Evolutionary conservation across 768 basidiomycete species (phyloP).

Genomic region (Collybia sp.): DNA sequence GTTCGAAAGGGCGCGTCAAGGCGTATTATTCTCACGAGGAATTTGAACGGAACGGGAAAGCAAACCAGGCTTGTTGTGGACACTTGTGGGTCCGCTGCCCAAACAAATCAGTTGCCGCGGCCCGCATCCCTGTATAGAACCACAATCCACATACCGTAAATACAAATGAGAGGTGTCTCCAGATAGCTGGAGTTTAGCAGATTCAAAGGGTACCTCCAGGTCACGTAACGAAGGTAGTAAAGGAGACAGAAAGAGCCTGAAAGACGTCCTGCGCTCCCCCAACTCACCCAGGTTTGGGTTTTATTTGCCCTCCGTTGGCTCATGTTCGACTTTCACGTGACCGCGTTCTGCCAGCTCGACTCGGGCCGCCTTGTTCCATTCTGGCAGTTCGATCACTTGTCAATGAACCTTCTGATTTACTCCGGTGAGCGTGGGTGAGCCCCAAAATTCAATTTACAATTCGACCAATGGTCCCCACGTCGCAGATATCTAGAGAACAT

Average conservation of each 20-base stretch:
- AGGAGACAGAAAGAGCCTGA: slow-evolving; percentile 18
- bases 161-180: slow-evolving; percentile 18
- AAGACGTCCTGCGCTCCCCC: slow-evolving; percentile 19
- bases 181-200: slow-evolving; percentile 12
- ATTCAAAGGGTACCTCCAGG: slow-evolving; percentile 8
- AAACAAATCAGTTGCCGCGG: slow-evolving; percentile 20
- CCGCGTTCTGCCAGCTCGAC: slow-evolving; percentile 37
- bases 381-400: slow-evolving; percentile 1
- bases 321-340: slow-evolving; percentile 54
- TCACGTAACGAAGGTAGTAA: slow-evolving; percentile 12
- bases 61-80: slow-evolving; percentile 35
- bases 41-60: slow-evolving; percentile 26
- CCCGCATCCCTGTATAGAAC: slow-evolving; percentile 5
- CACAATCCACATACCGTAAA: slow-evolving; percentile 16
- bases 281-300: slow-evolving; percentile 27
- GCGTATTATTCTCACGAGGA: slow-evolving; percentile 34
- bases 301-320: slow-evolving; percentile 40
- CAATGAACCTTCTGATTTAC: neutral
- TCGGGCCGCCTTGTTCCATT: slow-evolving; percentile 16
- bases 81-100: slow-evolving; percentile 51
- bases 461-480: neutral
- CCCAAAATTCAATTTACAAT: neutral
- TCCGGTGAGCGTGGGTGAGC: neutral
- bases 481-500: neutral
- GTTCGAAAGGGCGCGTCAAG: slow-evolving; percentile 18